Evolutionary conservation across 2,329 filamentous ascomycete genomes (phyloP).

Genomic region (Aureobasidium sp.): DNA sequence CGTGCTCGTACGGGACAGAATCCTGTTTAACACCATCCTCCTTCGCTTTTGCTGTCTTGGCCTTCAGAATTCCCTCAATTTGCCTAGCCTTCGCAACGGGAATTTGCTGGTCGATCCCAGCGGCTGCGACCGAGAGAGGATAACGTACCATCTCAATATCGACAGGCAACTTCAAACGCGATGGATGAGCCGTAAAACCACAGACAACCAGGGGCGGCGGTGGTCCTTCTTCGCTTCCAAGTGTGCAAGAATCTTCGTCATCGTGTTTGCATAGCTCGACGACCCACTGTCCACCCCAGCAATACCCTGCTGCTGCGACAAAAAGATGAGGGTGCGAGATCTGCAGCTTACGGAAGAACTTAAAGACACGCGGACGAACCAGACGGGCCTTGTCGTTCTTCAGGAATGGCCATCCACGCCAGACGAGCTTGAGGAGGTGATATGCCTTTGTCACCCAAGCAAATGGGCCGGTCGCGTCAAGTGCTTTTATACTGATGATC

Average conservation of each 20-base stretch:
- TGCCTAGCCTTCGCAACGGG: conserved; percentile 27
- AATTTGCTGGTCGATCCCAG: conserved; percentile 26
- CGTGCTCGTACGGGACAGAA: conserved; percentile 32
- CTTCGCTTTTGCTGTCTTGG: conserved; percentile 29
- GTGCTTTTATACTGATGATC: conserved; percentile 26
- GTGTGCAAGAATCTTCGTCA: no score
- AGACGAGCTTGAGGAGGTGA: conserved; percentile 23
- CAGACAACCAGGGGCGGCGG: neutral
- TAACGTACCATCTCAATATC: conserved; percentile 30
- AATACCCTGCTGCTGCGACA: conserved; percentile 32
- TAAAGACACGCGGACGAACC: conserved; percentile 26
- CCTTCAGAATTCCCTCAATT: conserved; percentile 28
- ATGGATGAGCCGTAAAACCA: conserved; percentile 27
- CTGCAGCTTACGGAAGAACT: conserved; percentile 25
- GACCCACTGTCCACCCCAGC: conserved; percentile 31
- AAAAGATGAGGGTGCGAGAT: conserved; percentile 25
- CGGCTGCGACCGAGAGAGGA: conserved; percentile 31
- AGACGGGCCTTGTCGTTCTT: conserved; percentile 21
- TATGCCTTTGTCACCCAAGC: conserved; percentile 28
- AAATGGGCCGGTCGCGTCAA: conserved; percentile 26
- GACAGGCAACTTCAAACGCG: conserved; percentile 26
- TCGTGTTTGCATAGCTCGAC: conserved; percentile 28
- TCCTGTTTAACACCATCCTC: conserved; percentile 30
- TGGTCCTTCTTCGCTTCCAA: no score
- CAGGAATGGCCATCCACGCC: conserved; percentile 25